Conservation (phyloP, 1,284 basidiomycete genomes). For the Malassezia yamatoensis region DNA sequence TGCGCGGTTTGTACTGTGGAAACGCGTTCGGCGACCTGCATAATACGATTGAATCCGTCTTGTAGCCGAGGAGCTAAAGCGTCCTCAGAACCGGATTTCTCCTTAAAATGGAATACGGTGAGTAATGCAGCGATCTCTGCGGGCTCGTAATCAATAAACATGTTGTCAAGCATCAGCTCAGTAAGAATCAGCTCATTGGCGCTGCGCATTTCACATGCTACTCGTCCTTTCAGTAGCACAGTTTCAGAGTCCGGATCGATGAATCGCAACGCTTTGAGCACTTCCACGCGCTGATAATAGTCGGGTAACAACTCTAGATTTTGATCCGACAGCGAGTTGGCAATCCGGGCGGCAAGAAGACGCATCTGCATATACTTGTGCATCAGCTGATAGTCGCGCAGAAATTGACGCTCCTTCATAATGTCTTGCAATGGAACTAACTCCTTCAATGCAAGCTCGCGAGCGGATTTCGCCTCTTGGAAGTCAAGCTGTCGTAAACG, state of each 20-base stretch:
- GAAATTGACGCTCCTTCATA: conserved; percentile 53
- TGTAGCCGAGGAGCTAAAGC: conserved; percentile 65
- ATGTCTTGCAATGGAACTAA: conserved; percentile 18
- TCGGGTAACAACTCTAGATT: conserved; percentile 94
- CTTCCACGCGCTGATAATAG: conserved; percentile 84
- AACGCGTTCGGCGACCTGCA: conserved; percentile 72
- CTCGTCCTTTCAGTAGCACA: conserved; percentile 87
- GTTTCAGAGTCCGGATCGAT: conserved; percentile 61
- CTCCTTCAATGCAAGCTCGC: conserved; percentile 54
- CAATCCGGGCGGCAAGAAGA: conserved; percentile 56
- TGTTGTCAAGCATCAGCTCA: conserved; percentile 92
- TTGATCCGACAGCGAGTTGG: conserved; percentile 57
- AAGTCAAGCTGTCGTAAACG: conserved; percentile 78
- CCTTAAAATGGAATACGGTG: conserved; percentile 92
- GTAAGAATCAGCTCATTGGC: conserved; percentile 77
- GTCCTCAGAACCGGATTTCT: conserved; percentile 83
- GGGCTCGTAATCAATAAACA: conserved; percentile 75
- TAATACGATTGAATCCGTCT: conserved; percentile 66
- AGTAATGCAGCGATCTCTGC: conserved; percentile 95
- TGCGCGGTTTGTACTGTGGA: conserved; percentile 66
- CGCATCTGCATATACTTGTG: conserved; percentile 67
- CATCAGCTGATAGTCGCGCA: conserved; percentile 60
- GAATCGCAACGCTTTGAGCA: conserved; percentile 66
- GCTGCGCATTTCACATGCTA: conserved; percentile 98
- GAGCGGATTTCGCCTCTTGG: conserved; percentile 65